Evolutionary conservation across 2,329 filamentous ascomycete species (phyloP), one percentile per base, ranked within the genome.

Genomic region (Pseudogymnoascus sp.): DNA sequence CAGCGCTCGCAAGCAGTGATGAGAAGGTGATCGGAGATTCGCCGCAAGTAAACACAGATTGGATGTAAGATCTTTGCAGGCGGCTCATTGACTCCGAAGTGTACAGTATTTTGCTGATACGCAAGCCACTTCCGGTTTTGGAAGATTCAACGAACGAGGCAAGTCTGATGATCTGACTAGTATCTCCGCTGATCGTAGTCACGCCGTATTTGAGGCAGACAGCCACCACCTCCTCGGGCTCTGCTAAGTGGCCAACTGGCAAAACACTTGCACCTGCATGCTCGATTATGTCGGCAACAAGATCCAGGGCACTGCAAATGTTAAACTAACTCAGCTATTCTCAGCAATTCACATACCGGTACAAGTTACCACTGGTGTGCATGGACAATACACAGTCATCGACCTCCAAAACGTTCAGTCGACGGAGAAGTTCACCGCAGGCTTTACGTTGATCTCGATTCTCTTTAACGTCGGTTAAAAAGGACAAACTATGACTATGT

Each of bases 351-450:
- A 15, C 29, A 4, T 31, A 59, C 58, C 58, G 58, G 58, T 59
- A 59, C 21, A 59, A 18, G 10, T 37, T 35, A 7, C 58, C 58
- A 35, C 33, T 36, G 21, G 58, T 21, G 29, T 59, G 58, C 58
- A 59, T 35, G 9, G 58, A 59, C 13, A 59, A 13, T 9, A 59
- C 58, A 25, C 58, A 59, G 35, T 59, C 58, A 9, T 33, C 36
- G 21, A n/a, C 33, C 18, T n/a, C 39, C 29, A 37, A 59, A 59
- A 59, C 35, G 13, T 36, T 13, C 10, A 36, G 35, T 12, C 10
- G 35, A 12, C 10, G 35, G 35, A 36, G 35, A 12, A 36, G 35
- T 36, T 36, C 35, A 36, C 35, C 35, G 12, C 35, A 36, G 35
- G 35, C 35, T 36, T 36, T 36, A 9, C 35, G 35, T 12, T 36